These are phyloP conservation scores for Cladosporium oxysporum DNA, from an alignment of 2,329 filamentous ascomycete species.

Conservation along the genomic window DNA sequence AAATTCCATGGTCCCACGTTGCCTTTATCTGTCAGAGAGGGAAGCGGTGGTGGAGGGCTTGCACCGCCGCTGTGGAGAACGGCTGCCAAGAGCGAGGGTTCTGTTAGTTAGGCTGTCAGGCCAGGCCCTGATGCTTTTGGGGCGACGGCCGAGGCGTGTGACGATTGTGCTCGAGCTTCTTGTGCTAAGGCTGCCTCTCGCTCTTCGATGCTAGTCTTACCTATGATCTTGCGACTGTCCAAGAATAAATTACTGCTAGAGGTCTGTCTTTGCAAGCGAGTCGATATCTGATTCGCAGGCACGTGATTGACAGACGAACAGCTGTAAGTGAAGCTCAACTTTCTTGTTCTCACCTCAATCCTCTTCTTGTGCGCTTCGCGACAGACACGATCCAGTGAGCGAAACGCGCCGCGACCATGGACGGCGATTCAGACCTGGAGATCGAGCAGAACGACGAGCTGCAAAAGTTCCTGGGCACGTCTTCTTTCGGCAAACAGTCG, in stretches of 20 bases:
- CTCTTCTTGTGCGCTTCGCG: constrained; percentile 3
- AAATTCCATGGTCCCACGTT: constrained; percentile 23
- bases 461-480: constrained; percentile 73
- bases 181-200: neutral
- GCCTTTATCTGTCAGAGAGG: neutral
- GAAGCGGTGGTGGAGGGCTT: neutral
- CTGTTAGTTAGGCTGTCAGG: neutral
- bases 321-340: constrained; percentile 18
- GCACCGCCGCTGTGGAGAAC: constrained; percentile 3
- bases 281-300: neutral
- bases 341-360: constrained; percentile 9
- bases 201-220: neutral
- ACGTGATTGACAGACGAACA: constrained; percentile 10
- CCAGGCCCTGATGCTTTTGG: neutral
- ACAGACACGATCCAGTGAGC: neutral
- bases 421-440: constrained; percentile 27
- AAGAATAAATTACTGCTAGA: neutral
- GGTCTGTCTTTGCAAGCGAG: neutral
- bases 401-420: constrained; percentile 8
- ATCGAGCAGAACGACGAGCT: constrained; percentile 64
- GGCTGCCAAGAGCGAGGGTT: constrained; percentile 7
- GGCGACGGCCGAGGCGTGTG: neutral
- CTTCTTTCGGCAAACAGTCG: constrained; percentile 82
- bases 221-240: neutral
- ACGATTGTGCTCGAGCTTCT: neutral